Conservation (phyloP, 2,329 filamentous ascomycete genomes). For the Massarina eburnea region DNA sequence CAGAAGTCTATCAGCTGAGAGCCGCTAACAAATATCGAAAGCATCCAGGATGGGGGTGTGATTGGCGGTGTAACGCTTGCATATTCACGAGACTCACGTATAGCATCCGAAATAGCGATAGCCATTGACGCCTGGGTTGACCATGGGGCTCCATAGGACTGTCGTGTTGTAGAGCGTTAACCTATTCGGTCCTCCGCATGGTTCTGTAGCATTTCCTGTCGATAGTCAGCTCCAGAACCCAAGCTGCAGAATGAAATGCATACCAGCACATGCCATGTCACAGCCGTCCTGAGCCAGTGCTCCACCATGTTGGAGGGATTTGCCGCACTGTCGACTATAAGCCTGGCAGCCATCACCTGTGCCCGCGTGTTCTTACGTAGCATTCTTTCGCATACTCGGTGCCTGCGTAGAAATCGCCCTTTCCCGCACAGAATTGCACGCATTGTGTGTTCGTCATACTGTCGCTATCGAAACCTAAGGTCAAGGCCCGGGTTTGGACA, state of each 20-base stretch:
- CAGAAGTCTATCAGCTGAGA: constrained; percentile 15
- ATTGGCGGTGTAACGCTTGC: constrained; percentile 1
- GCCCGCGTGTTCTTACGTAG: constrained; percentile 3
- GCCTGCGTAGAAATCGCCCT: constrained; percentile 12
- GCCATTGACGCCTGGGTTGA: constrained; percentile 18
- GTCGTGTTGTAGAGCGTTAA: constrained; percentile 19
- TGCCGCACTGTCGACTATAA: constrained; percentile 10
- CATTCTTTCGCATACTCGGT: constrained; percentile 18
- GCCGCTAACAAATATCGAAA: neutral
- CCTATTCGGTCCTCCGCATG: constrained; percentile 16
- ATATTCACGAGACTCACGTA: constrained; percentile 12
- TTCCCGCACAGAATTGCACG: constrained; percentile 11
- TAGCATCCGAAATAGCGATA: constrained; percentile 18
- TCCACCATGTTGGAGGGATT: constrained; percentile 5
- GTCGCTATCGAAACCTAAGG: constrained; percentile 1
- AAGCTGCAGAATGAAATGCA: neutral
- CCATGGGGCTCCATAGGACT: neutral
- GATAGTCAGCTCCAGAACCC: neutral
- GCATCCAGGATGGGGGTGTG: too few relatives aligned
- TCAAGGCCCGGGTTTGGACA: constrained; percentile 7
- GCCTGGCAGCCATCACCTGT: neutral
- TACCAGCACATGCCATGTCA: constrained; percentile 14
- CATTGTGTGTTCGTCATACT: constrained; percentile 16
- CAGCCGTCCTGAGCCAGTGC: constrained; percentile 7
- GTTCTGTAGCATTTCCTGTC: constrained; percentile 14